These are phyloP conservation scores for Mycena filopes DNA, from an alignment of 768 basidiomycete genomes.

Conservation along the genomic window DNA sequence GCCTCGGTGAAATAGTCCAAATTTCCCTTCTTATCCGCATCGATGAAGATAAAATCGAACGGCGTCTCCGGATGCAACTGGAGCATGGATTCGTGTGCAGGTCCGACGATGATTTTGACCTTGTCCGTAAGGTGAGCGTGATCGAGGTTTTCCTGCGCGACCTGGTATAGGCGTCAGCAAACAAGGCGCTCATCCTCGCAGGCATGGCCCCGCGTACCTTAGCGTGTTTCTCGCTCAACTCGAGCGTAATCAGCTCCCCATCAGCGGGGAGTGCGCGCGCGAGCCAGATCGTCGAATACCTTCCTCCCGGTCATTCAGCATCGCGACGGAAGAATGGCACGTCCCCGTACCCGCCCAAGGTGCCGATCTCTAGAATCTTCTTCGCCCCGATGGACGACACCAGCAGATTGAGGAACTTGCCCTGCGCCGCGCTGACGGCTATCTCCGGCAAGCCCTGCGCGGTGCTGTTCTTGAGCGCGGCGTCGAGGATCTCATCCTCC, in stretches of 20 bases:
- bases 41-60: slow-evolving; percentile 78
- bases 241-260: slow-evolving; percentile 60
- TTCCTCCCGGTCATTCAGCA: slow-evolving; percentile 26
- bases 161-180: slow-evolving; percentile 45
- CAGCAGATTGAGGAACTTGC: slow-evolving; percentile 66
- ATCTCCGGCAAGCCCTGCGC: slow-evolving; percentile 62
- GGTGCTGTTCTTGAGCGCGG: slow-evolving; percentile 50
- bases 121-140: slow-evolving; percentile 62
- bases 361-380: slow-evolving; percentile 72
- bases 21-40: slow-evolving; percentile 73
- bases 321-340: background rate
- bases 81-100: slow-evolving; percentile 61
- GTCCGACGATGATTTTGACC: slow-evolving; percentile 61
- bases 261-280: slow-evolving; percentile 60
- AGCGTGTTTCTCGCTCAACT: slow-evolving; percentile 58
- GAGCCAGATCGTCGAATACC: slow-evolving; percentile 57
- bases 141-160: slow-evolving; percentile 67
- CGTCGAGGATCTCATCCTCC: slow-evolving; percentile 55
- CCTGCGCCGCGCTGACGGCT: slow-evolving; percentile 63
- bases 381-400: slow-evolving; percentile 63
- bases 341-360: slow-evolving; percentile 69
- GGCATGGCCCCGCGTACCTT: slow-evolving; percentile 43
- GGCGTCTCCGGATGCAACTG: slow-evolving; percentile 57
- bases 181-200: background rate
- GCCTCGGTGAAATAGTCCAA: slow-evolving; percentile 67